A percentile compares a stretch with the other conserved stretches of the same genome.
Evolutionary conservation across 768 basidiomycete species (phyloP).

Genomic region (Agrocybe chaxingu): DNA sequence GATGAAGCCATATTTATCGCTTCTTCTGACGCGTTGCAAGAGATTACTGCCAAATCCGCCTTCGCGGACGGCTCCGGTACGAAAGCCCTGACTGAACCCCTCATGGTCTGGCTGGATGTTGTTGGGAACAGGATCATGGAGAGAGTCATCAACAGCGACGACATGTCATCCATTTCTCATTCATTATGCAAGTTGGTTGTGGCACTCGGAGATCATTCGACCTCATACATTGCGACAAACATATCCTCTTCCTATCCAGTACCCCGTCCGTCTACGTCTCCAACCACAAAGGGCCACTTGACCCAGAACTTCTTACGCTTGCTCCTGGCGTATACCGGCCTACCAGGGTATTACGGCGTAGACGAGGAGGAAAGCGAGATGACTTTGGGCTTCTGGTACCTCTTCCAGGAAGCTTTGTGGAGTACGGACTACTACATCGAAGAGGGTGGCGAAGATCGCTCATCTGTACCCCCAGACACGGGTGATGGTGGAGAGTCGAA

Average conservation of each 20-base stretch:
- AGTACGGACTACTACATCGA: conserved; percentile 51
- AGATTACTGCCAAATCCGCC: conserved; percentile 73
- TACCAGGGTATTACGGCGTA: conserved; percentile 70
- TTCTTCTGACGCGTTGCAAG: conserved; percentile 70
- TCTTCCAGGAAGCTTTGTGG: conserved; percentile 88
- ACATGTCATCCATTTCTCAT: conserved; percentile 55
- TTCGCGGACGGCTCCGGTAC: conserved; percentile 69
- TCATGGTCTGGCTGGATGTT: conserved; percentile 73
- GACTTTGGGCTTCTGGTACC: conserved; percentile 86
- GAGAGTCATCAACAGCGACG: conserved; percentile 31
- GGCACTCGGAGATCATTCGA: conserved; percentile 85
- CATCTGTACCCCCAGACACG: conserved; percentile 15
- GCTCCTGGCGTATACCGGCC: conserved; percentile 69
- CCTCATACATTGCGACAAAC: conserved; percentile 68
- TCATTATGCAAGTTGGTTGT: conserved; percentile 79
- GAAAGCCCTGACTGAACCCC: conserved; percentile 76
- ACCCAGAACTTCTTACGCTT: conserved; percentile 71
- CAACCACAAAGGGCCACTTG: conserved; percentile 43
- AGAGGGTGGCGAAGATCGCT: conserved; percentile 30
- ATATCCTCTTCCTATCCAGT: conserved; percentile 48
- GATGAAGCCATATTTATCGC: conserved; percentile 56
- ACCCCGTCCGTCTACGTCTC: conserved; percentile 19
- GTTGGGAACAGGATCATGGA: conserved; percentile 48
- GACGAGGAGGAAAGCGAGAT: conserved; percentile 90
- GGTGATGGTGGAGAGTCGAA: conserved; percentile 25